Conservation (phyloP, 352 stramenopile genomes). For the Thalassiosira hispida region DNA sequence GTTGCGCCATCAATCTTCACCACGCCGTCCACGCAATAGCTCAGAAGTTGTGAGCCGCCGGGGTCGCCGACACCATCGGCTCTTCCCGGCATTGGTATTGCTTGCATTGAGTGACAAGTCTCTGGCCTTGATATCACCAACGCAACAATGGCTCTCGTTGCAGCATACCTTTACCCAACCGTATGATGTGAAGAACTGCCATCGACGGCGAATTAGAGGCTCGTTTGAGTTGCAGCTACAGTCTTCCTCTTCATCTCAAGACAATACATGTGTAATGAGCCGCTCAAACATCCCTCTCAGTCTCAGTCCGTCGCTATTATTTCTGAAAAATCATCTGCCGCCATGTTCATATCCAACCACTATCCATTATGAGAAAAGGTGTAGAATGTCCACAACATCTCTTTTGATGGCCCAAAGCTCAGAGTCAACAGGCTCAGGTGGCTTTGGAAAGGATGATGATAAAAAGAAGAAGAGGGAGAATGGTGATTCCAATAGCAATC, state of each 20-base stretch:
- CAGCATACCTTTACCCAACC: constrained; percentile 3
- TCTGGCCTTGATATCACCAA: constrained; percentile 20
- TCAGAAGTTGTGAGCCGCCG: not conserved
- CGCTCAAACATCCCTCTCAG: not conserved
- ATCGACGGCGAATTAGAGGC: constrained; percentile 17
- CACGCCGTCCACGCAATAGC: not conserved
- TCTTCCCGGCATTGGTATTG: constrained; percentile 29
- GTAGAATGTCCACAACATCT: constrained; percentile 12
- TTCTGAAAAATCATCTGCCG: not conserved
- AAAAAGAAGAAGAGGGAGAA: constrained; percentile 40
- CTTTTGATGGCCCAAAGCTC: constrained; percentile 34
- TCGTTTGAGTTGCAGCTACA: constrained; percentile 14
- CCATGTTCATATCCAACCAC: not conserved
- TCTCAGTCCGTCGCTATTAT: not conserved
- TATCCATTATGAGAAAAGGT: not conserved
- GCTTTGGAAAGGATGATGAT: constrained; percentile 27
- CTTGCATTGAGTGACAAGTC: constrained; percentile 21
- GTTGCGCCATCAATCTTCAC: too few species aligned
- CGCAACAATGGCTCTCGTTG: constrained; percentile 12
- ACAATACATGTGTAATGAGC: not conserved
- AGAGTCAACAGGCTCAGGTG: constrained; percentile 13
- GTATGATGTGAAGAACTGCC: not conserved
- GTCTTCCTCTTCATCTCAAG: constrained; percentile 16
- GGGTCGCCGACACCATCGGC: constrained; percentile 6
- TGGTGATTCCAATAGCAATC: constrained; percentile 2